A percentile compares a stretch with the other conserved stretches of the same genome.
These are phyloP conservation scores for Echinochloa phyllopogon DNA, from an alignment of 176 grass and related monocot genomes.

Conservation along the genomic window DNA sequence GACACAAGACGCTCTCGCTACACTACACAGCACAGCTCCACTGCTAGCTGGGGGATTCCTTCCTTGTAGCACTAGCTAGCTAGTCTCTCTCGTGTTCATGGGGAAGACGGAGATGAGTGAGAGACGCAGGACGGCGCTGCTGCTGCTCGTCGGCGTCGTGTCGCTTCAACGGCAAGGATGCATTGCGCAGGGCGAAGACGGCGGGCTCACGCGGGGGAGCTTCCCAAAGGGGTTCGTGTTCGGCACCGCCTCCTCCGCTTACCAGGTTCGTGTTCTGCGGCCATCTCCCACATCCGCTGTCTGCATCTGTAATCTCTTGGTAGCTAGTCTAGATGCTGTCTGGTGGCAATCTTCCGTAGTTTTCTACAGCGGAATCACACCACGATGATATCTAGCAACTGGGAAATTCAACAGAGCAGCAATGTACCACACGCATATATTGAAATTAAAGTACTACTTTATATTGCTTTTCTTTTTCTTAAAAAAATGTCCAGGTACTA, in stretches of 20 bases:
- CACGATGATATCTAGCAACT: no score
- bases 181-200: conserved; percentile 37
- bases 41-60: not conserved
- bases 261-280: conserved; percentile 56
- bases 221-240: conserved; percentile 90
- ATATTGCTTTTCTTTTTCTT: no score
- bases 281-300: not conserved
- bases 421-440: not conserved
- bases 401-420: no score
- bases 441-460: not conserved
- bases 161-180: conserved; percentile 23
- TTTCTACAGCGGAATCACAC: no score
- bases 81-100: not conserved
- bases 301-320: not conserved
- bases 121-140: not conserved
- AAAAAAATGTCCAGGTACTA: not conserved
- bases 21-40: not conserved
- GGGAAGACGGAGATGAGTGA: conserved; percentile 6
- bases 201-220: conserved; percentile 61
- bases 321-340: not conserved
- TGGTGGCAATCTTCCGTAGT: not conserved
- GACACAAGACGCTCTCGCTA: not conserved
- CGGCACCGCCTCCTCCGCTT: conserved; percentile 89
- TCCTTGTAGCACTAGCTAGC: not conserved
- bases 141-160: not conserved